Conservation (phyloP, 345 rosid genomes). For the Garcia nutans region DNA sequence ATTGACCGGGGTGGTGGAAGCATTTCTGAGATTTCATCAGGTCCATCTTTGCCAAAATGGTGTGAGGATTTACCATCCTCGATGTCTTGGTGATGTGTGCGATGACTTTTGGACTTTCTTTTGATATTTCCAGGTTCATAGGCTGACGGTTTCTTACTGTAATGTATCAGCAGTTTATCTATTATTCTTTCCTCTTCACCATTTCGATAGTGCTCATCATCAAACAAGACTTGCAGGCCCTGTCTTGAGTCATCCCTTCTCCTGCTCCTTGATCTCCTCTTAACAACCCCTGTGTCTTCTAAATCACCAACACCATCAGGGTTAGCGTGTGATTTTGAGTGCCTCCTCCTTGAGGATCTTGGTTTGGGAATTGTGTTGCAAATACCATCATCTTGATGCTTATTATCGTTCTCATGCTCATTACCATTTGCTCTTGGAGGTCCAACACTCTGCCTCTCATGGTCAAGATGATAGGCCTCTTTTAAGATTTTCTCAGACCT, state of each 20-base stretch:
- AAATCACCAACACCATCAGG: conserved; percentile 35
- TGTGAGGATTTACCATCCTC: conserved; percentile 31
- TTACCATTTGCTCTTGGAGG: conserved; percentile 26
- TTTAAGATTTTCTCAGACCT: conserved; percentile 32
- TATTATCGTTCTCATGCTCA: conserved; percentile 20
- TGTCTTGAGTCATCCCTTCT: conserved; percentile 62
- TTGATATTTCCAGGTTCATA: conserved; percentile 43
- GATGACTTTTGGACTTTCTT: conserved; percentile 57
- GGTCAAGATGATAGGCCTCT: conserved; percentile 29
- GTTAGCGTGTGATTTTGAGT: conserved; percentile 37
- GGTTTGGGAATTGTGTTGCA: conserved; percentile 48
- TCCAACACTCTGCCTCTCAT: conserved; percentile 27
- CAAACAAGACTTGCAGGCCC: conserved; percentile 65
- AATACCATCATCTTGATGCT: conserved; percentile 26
- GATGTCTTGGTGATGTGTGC: conserved; percentile 27
- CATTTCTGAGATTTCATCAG: conserved; percentile 35
- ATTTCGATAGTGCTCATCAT: conserved; percentile 46
- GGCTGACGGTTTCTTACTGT: conserved; percentile 73
- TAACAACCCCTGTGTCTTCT: conserved; percentile 37
- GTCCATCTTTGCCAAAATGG: conserved; percentile 21
- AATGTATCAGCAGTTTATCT: conserved; percentile 82
- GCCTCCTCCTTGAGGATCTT: conserved; percentile 60
- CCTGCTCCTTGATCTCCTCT: conserved; percentile 55
- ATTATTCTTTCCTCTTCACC: conserved; percentile 82
- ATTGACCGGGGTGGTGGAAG: conserved; percentile 53